Base-by-base conservation (phyloP, 1,284 basidiomycete genomes). In the Schizophyllum commune region DNA sequence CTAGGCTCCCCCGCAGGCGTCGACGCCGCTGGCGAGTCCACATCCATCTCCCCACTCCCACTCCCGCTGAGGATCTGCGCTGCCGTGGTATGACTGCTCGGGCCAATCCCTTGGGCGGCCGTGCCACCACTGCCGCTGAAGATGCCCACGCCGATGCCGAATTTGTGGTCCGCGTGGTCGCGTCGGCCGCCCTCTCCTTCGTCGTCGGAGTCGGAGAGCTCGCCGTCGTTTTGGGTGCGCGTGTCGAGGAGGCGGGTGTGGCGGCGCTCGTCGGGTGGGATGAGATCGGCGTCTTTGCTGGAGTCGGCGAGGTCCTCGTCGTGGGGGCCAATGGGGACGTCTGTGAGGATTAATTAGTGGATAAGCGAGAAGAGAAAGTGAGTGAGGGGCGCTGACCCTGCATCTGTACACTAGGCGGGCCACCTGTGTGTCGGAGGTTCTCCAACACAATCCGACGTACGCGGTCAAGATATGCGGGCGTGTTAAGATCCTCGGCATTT, bases 401-500 rank as follows among this genome's bases (percentile, higher is more conserved):
- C 85, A 94, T 89, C 67, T 95, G 94, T 5, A 96, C 90, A 71
- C 94, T 90, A 0, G 95, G 96, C 13, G 94, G 94, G 0, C 91
- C 91, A 6, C 89, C 89, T 60, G 88, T 83, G 64, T 92, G 86
- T 63, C 93, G 80, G 64, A 98, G 73, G 67, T 96, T 91, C 68
- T 98, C 94, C 74, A 98, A 86, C 4, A 98, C 92, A 58, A 96
- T 93, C 60, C 86, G 84, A 73, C 93, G 95, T 64, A 98, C 88
- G 63, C 96, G 93, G 60, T 97, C 92, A 57, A 99, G 80, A 72
- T 99, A 99, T 66, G 92, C 91, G 8, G 85, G 85, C 1, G 93
- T 93, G 72, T 99, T 99, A 77, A 96, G 80, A 70, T 99, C 96
- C 67, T 98, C 94, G 71, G 95, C 93, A 72, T 99, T 99, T 33